Conservation (phyloP, 306 rosid species). For the Lablab purpureus region DNA sequence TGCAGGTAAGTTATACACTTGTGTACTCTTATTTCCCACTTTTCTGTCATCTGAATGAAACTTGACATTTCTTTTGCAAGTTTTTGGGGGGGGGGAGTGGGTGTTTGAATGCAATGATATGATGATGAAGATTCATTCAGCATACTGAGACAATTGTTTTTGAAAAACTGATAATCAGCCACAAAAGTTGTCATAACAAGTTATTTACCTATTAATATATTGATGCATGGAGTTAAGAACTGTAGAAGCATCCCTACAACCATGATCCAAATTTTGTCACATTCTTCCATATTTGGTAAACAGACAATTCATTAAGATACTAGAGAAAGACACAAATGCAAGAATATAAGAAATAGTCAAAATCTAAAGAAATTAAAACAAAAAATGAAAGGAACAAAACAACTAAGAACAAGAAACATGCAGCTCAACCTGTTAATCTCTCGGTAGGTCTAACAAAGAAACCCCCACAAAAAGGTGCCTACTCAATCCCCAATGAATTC, state of each 20-base stretch:
- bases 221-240: conserved; percentile 28
- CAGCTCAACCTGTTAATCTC: background rate
- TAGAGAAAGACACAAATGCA: background rate
- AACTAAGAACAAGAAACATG: background rate
- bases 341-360: background rate
- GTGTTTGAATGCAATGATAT: background rate
- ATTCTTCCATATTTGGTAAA: background rate
- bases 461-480: background rate
- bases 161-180: conserved; percentile 1
- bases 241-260: conserved; percentile 28
- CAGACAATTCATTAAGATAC: background rate
- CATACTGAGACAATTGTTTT: conserved; percentile 22
- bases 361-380: background rate
- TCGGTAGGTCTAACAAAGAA: background rate
- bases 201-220: conserved; percentile 2
- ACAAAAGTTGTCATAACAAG: conserved; percentile 19
- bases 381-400: background rate
- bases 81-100: background rate
- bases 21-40: background rate
- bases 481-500: background rate
- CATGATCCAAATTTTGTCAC: conserved; percentile 32
- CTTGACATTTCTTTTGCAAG: background rate
- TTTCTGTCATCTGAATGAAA: conserved; percentile 14
- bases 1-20: conserved; percentile 64
- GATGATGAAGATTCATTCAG: conserved; percentile 30